Conservation (phyloP, 2,329 filamentous ascomycete species). For the Aspergillus cejpii region DNA sequence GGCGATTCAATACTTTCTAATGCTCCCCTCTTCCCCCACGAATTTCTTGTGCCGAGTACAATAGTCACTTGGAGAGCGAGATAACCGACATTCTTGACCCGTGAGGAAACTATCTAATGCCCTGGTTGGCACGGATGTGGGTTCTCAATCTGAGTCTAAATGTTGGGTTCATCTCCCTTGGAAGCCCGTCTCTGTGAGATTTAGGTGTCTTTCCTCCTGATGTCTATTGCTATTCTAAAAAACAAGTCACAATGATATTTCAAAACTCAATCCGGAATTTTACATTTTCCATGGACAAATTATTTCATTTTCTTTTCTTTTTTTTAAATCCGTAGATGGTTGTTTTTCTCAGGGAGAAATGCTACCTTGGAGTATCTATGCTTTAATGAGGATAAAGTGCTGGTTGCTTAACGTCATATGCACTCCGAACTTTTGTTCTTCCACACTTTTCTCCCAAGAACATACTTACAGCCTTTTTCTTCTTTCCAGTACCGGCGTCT, state of each 20-base stretch:
- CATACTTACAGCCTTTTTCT: too few relatives aligned
- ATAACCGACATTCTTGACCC: constrained; percentile 16
- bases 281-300: too few relatives aligned
- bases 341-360: background rate
- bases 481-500: too few relatives aligned
- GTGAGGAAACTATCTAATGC: constrained; percentile 17
- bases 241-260: background rate
- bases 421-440: too few relatives aligned
- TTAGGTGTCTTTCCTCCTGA: constrained; percentile 10
- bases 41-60: constrained; percentile 13
- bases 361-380: background rate
- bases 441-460: too few relatives aligned
- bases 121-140: constrained; percentile 23
- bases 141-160: constrained; percentile 21
- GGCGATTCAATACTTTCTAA: background rate
- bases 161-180: constrained; percentile 23
- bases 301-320: background rate
- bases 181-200: constrained; percentile 16
- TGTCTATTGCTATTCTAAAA: background rate
- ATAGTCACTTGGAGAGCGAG: constrained; percentile 15
- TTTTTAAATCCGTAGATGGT: background rate
- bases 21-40: background rate
- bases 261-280: too few relatives aligned
- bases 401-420: background rate
- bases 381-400: background rate